A percentile compares a stretch with the other conserved stretches of the same genome.
Evolutionary conservation across 306 rosid species (phyloP).

Genomic region (Lotus japonicus): DNA sequence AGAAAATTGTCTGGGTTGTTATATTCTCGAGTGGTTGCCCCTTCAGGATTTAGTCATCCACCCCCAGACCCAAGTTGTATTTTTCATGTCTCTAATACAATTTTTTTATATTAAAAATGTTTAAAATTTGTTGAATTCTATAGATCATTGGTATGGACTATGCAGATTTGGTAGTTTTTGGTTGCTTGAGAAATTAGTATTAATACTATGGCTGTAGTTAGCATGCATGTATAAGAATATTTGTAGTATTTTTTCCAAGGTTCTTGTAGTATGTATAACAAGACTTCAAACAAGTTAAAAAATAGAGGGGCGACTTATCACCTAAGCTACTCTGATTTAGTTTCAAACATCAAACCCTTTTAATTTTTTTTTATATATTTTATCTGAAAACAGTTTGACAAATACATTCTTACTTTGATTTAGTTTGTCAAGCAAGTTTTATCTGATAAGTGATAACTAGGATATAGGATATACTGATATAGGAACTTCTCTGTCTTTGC

Average conservation of each 20-base stretch:
- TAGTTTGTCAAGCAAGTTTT: constrained; percentile 6
- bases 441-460: background rate
- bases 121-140: background rate
- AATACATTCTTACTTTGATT: background rate
- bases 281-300: background rate
- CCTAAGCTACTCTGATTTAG: background rate
- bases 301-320: background rate
- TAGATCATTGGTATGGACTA: background rate
- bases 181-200: background rate
- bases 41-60: background rate
- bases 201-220: background rate
- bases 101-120: background rate
- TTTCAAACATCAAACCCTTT: background rate
- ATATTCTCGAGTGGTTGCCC: background rate
- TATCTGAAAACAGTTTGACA: background rate
- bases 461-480: background rate
- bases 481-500: constrained; percentile 19
- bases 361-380: background rate
- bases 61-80: background rate
- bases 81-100: background rate
- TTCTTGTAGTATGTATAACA: background rate
- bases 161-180: background rate
- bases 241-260: constrained; percentile 10
- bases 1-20: background rate
- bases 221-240: background rate